Evolutionary conservation across 139 green algal species (phyloP).

Genomic region (Picochlorum sp.): DNA sequence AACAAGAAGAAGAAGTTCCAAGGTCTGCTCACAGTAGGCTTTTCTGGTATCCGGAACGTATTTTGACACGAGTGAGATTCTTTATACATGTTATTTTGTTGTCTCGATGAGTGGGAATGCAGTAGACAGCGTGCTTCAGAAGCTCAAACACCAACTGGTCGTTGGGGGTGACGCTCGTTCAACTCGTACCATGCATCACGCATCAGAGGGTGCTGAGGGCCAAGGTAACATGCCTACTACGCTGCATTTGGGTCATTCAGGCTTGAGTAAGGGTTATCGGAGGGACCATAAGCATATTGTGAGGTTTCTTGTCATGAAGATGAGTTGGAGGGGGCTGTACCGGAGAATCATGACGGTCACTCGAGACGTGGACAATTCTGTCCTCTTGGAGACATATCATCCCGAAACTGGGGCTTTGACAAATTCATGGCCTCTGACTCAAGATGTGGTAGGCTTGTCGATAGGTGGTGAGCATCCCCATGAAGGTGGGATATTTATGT

Average conservation of each 20-base stretch:
- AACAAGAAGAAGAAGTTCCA: too few species aligned
- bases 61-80: too few species aligned
- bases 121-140: constrained; percentile 6
- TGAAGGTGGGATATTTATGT: constrained; percentile 46
- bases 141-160: too few species aligned
- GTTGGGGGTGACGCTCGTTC: too few species aligned
- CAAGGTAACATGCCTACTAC: neutral
- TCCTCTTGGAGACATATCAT: constrained; percentile 62
- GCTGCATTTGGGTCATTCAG: neutral
- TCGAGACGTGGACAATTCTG: constrained; percentile 15
- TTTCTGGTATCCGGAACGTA: too few species aligned
- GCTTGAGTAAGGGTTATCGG: neutral
- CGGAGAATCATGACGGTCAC: constrained; percentile 68
- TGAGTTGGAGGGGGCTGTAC: constrained; percentile 71
- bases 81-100: neutral
- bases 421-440: constrained; percentile 64
- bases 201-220: too few species aligned
- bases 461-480: constrained; percentile 14
- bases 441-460: constrained; percentile 31
- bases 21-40: too few species aligned
- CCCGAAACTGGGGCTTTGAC: constrained; percentile 65
- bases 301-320: constrained; percentile 70
- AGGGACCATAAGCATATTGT: neutral
- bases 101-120: constrained; percentile 10
- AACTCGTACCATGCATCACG: too few species aligned